Conservation (phyloP, 202 grass and related monocot species). For the Panicum virgatum region DNA sequence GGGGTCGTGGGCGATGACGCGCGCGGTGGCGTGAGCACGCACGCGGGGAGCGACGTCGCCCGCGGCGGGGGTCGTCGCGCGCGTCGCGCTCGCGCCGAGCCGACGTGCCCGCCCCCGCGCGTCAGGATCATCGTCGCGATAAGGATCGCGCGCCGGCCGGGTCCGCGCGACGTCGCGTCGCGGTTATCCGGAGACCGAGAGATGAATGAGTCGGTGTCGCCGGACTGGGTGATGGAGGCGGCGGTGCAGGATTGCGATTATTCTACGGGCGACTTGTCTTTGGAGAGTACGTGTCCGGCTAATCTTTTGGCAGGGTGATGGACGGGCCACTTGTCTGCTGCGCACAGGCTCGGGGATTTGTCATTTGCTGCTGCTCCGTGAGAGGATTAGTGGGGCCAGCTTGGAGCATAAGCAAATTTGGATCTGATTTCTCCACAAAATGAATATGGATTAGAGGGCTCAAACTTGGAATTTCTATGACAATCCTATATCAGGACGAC, state of each 20-base stretch:
- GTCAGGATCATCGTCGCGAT: neutral
- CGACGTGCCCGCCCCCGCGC: neutral
- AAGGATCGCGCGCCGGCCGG: neutral
- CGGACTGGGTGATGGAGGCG: neutral
- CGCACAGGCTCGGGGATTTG: neutral
- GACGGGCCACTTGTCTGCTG: neutral
- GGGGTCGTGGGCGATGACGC: neutral
- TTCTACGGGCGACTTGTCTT: neutral
- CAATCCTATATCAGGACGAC: neutral
- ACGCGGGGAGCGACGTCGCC: neutral
- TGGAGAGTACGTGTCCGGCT: neutral
- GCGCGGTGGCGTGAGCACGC: constrained; percentile 12
- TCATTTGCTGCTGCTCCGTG: neutral
- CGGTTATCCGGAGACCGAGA: neutral
- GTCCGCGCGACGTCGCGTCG: neutral
- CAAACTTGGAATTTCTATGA: neutral
- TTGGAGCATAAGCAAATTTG: neutral
- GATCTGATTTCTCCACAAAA: neutral
- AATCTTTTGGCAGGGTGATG: neutral
- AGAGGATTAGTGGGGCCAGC: neutral
- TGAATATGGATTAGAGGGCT: neutral
- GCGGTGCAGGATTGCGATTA: neutral
- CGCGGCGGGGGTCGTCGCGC: neutral
- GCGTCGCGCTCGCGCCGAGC: neutral
- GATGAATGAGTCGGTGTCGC: neutral